Evolutionary conservation across 2,329 filamentous ascomycete genomes (phyloP).

Genomic region (Xylaria sp.): DNA sequence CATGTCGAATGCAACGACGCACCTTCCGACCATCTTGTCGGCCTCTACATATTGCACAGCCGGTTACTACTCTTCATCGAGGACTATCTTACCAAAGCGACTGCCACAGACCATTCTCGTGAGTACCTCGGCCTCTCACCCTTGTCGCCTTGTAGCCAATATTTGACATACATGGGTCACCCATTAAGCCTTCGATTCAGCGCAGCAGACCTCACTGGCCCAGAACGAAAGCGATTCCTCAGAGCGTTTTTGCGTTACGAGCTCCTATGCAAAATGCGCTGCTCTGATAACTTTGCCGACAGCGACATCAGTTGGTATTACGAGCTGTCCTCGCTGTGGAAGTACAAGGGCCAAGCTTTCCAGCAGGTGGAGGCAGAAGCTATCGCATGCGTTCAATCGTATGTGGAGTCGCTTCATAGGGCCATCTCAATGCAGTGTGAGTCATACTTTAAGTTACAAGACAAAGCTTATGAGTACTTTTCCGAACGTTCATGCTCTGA

Average conservation of each 20-base stretch:
- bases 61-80: background rate
- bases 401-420: conserved; percentile 19
- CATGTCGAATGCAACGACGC: too few species aligned
- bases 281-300: background rate
- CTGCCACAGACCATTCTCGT: background rate
- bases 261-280: conserved; percentile 23
- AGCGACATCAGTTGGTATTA: conserved; percentile 4
- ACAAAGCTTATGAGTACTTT: background rate
- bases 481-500: background rate
- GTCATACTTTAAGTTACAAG: background rate
- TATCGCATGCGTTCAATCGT: conserved; percentile 16
- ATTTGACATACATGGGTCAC: conserved; percentile 14
- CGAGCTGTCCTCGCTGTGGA: conserved; percentile 13
- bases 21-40: too few species aligned
- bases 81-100: conserved; percentile 6
- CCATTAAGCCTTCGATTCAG: conserved; percentile 11
- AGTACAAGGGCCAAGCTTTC: conserved; percentile 22
- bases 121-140: conserved; percentile 1
- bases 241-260: conserved; percentile 15
- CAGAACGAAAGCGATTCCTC: conserved; percentile 15
- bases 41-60: background rate
- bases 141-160: too few species aligned
- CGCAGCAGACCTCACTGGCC: conserved; percentile 6
- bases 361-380: conserved; percentile 13
- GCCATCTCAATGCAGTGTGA: conserved; percentile 12